These are phyloP conservation scores for Hirsutella rhossiliensis DNA, from an alignment of 2,329 filamentous ascomycete genomes.

Conservation along the genomic window DNA sequence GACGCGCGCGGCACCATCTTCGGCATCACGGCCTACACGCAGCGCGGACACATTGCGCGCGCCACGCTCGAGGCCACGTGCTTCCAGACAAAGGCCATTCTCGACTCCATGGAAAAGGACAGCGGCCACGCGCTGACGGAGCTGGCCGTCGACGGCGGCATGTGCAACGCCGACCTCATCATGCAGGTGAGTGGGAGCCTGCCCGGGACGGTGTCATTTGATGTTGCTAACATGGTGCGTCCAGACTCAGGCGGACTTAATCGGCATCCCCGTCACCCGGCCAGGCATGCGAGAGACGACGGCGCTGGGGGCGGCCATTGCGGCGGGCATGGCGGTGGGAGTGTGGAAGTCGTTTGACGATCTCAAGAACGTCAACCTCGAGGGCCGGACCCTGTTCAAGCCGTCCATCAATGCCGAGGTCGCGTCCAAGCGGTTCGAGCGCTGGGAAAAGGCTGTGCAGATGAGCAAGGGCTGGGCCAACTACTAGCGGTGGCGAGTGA, in stretches of 20 bases:
- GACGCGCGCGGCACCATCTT: conserved; percentile 72
- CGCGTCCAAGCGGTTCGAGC: conserved; percentile 50
- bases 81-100: conserved; percentile 73
- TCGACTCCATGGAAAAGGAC: conserved; percentile 72
- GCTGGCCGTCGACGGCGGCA: conserved; percentile 73
- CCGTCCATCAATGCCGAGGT: conserved; percentile 49
- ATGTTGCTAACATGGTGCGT: background rate
- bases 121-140: conserved; percentile 59
- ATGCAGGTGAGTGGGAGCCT: conserved; percentile 45
- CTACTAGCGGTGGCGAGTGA: conserved; percentile 6
- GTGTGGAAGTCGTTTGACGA: conserved; percentile 67
- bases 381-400: conserved; percentile 56
- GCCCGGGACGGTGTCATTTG: background rate
- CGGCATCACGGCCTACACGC: conserved; percentile 65
- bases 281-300: conserved; percentile 78
- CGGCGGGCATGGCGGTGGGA: conserved; percentile 64
- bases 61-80: conserved; percentile 73
- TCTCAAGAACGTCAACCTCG: conserved; percentile 57
- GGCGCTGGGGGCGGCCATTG: conserved; percentile 68
- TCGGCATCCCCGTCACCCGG: conserved; percentile 65
- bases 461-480: conserved; percentile 65
- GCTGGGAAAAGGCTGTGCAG: conserved; percentile 66
- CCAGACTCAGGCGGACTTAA: conserved; percentile 66
- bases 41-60: conserved; percentile 65
- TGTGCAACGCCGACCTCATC: conserved; percentile 69